Evolutionary conservation across 768 basidiomycete genomes (phyloP).

Genomic region (Naematelia encephala): DNA sequence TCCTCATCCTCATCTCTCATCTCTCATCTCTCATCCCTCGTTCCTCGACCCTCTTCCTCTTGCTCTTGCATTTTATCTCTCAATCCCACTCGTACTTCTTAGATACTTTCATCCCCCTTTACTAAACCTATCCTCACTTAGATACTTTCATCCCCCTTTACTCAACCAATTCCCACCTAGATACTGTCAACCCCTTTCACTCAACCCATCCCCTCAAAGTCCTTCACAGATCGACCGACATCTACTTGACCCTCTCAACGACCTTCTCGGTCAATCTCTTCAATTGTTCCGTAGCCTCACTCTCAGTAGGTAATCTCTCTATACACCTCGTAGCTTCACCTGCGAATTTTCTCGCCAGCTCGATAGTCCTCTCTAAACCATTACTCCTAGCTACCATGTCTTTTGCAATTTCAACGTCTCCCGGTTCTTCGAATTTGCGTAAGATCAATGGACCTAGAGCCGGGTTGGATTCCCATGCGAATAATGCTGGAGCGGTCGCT

Average conservation of each 20-base stretch:
- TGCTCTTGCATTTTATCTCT: not conserved
- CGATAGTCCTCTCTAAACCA: slow-evolving; percentile 72
- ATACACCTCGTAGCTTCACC: slow-evolving; percentile 71
- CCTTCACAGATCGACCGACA: not conserved
- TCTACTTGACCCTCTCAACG: slow-evolving; percentile 48
- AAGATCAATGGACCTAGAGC: slow-evolving; percentile 68
- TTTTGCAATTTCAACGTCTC: slow-evolving; percentile 72
- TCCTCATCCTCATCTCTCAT: too few species aligned
- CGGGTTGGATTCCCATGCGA: slow-evolving; percentile 79
- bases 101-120: not conserved
- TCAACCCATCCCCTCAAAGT: not conserved
- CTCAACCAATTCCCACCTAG: not conserved
- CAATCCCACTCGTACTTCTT: not conserved
- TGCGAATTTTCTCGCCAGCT: slow-evolving; percentile 72
- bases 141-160: not conserved
- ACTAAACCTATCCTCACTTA: not conserved
- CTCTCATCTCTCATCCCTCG: too few species aligned
- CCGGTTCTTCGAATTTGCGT: slow-evolving; percentile 69
- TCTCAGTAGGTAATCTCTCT: slow-evolving; percentile 64
- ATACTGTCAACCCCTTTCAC: not conserved
- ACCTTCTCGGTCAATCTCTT: slow-evolving; percentile 68
- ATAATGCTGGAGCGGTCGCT: slow-evolving; percentile 80
- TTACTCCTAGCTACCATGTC: slow-evolving; percentile 67
- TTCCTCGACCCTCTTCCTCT: too few species aligned
- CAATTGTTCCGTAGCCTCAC: slow-evolving; percentile 73